Base-by-base conservation (phyloP, 116 monocot genomes). In the Dioscorea cayenensis region DNA sequence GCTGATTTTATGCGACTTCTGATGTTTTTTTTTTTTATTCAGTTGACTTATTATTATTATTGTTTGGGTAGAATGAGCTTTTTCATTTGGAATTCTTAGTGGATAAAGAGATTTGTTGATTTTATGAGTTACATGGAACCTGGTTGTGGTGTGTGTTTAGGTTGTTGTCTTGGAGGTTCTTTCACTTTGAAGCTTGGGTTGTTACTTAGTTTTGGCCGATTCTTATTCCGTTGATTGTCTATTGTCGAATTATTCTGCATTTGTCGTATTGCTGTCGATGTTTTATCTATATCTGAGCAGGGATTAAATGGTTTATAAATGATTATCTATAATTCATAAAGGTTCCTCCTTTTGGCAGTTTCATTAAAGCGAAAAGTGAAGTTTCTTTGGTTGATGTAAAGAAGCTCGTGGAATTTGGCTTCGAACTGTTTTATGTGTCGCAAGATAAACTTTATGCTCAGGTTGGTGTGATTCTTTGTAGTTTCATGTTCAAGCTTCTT, bases 391-490 rank as follows among this genome's bases (percentile, higher is more conserved):
- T 61, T 58, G 91, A 94, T 81, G 81, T 99, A 28, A 77, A 89
- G 37, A 69, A 81, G 69, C 84, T 99, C 21, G 78, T 91, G 37
- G 80, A 87, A 51, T 63, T 87, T 65, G 99, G 99, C 27, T 77
- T 94, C 68, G 87, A 94, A 65, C 23, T 94, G 71, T 99, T 99
- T 82, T 84, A 80, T 58, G 75, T 83, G 51, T 83, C 99, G 50
- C 83, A 94, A 50, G 80, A 91, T 82, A 99, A 91, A 74, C 84
- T 99, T 6, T 83, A 91, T 87, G 91, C 79, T 61, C 99, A 99
- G 85, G 99, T 99, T 76, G 65, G 36, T 13, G 71, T 75, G 22
- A 21, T 43, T 21, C 3, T 13, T 72, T 22, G 62, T 27, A 27
- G 60, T 66, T 21, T 71, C 21, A 20, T 36, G 52, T 59, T 70